phyloP scores from a whole-genome alignment of 2,329 filamentous ascomycete species.

The Sporothrix sp. region DNA sequence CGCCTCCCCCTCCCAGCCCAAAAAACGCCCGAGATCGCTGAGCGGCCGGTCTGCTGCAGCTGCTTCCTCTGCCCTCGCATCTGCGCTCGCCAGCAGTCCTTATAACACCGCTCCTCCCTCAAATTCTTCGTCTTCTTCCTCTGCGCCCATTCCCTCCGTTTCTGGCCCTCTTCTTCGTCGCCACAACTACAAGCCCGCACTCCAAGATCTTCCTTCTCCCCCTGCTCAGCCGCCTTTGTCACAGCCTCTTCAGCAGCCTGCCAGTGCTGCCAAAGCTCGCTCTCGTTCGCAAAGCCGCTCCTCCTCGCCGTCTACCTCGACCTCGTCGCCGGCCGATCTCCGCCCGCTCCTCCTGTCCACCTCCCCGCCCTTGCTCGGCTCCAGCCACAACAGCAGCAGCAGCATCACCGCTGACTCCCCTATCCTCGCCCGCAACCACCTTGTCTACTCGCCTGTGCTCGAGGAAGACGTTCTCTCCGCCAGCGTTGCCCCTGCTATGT shows the following conservation, averaged over 20 bases:
- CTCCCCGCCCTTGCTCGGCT: not conserved
- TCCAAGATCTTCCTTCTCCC: conserved; percentile 15
- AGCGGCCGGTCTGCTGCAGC: conserved; percentile 14
- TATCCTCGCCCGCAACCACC: not conserved
- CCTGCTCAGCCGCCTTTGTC: not conserved
- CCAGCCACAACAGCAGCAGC: not conserved
- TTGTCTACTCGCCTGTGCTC: conserved; percentile 3
- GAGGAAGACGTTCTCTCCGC: not conserved
- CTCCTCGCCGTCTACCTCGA: not conserved
- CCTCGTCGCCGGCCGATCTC: conserved; percentile 1
- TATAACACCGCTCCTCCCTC: not conserved
- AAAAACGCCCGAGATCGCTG: conserved; percentile 15
- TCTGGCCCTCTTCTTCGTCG: conserved; percentile 3
- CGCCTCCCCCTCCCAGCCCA: not conserved
- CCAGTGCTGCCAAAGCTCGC: not conserved
- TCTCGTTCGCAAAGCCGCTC: conserved; percentile 7
- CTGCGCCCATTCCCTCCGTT: not conserved
- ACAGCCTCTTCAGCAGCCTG: not conserved
- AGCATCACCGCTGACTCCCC: not conserved
- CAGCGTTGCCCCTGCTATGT: conserved; percentile 11
- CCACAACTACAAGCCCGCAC: conserved; percentile 13
- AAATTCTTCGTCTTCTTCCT: not conserved
- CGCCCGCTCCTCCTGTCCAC: conserved; percentile 3
- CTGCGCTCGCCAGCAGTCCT: not conserved
- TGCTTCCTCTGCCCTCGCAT: conserved; percentile 4